Evolutionary conservation across 148 eudicot species (phyloP), one percentile per base, ranked within the genome.

Genomic region (Cornus controversa): DNA sequence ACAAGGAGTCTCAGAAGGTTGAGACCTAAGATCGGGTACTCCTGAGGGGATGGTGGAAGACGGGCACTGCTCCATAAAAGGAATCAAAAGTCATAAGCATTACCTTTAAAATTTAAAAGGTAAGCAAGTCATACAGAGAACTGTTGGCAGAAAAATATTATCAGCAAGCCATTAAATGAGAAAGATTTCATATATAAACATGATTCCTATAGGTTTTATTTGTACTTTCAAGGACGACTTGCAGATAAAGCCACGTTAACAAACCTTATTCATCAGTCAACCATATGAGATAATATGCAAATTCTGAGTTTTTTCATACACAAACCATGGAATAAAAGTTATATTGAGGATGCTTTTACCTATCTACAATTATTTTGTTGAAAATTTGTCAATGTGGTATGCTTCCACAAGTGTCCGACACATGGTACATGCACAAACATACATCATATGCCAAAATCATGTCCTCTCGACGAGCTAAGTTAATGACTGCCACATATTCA

Each of bases 1-100:
- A 94, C 97, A 67, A 94, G 98, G 67, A 94, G 94, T 74, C 98
- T 89, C 89, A 94, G 82, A 74, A 94, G 88, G 79, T 94, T 93
- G 83, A 93, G 88, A 67, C 98, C 98, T 80, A 93, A 81, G 77
- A 95, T 90, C 64, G 90, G 91, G 73, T 89, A 92, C 79, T 94
- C 98, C 77, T 90, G 94, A 36, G 89, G 80, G 45, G 98, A 93
- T 69, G 78, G 90, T 58, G 92, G 89, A 78, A 93, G 89, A 60
- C 90, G 92, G 27, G 74, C 87, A 74, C 98, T 93, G 92, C 60
- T 72, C 75, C 83, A 84, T 27, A 24, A 85, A 70, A 77, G 58
- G 45, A 78, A 75, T 68, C 2, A 20, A 8, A 66, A 58, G 40
- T 23, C 36, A 63, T 42, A 6, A 74, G 24, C 14, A 73, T 73